Evolutionary conservation across 306 rosid species (phyloP).

Genomic region (Pterocarpus macrocarpus): DNA sequence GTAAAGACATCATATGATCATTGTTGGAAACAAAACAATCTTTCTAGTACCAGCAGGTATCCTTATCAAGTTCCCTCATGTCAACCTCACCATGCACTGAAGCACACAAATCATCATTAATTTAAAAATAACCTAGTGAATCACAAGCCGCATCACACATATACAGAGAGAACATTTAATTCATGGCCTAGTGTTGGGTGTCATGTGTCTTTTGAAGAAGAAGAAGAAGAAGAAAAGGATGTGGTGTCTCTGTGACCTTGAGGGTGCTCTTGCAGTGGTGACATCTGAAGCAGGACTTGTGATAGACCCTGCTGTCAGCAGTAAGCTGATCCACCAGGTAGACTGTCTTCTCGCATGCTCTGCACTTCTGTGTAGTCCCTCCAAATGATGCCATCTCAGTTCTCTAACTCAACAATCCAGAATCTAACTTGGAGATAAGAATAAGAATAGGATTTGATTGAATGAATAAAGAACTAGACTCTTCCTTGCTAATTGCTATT

Average conservation of each 20-base stretch:
- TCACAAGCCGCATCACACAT: no score
- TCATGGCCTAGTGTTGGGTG: neutral
- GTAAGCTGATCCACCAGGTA: conserved; percentile 89
- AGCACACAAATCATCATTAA: neutral
- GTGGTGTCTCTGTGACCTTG: conserved; percentile 58
- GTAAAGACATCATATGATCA: neutral
- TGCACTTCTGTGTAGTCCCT: conserved; percentile 96
- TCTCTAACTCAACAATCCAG: conserved; percentile 18
- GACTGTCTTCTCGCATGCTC: conserved; percentile 90
- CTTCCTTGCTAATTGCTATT: neutral
- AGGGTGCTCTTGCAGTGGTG: conserved; percentile 98
- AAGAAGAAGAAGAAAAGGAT: neutral
- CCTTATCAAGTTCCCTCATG: no score
- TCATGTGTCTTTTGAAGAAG: no score
- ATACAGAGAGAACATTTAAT: no score
- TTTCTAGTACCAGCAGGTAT: neutral
- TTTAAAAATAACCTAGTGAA: no score
- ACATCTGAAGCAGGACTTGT: conserved; percentile 92
- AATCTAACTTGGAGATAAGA: conserved; percentile 1
- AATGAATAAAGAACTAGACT: no score
- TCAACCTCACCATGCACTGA: neutral
- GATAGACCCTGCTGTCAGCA: conserved; percentile 86
- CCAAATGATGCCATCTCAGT: conserved; percentile 77
- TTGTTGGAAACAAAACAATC: conserved; percentile 15
- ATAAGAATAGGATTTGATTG: no score